phyloP scores from a whole-genome alignment of 2,329 filamentous ascomycete genomes.

The Paraconiothyrium brasiliense region DNA sequence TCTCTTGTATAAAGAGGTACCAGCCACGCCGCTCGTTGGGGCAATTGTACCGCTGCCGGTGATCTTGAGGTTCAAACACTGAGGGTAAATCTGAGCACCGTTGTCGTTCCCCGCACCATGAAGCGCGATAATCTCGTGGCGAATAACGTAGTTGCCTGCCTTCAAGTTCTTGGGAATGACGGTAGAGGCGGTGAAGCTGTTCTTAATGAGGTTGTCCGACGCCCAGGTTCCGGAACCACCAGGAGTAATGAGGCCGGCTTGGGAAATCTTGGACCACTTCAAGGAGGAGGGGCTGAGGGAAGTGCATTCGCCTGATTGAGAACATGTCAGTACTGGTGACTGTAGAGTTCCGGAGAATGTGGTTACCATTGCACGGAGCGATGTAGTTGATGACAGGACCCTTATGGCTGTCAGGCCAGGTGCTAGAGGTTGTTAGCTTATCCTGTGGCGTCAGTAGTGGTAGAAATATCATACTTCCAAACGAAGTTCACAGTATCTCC shows the following conservation, averaged over 20 bases:
- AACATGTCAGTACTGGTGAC: neutral
- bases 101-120: conserved; percentile 55
- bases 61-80: conserved; percentile 62
- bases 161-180: conserved; percentile 56
- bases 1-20: conserved; percentile 53
- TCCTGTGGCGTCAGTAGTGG: too few relatives aligned
- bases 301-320: conserved; percentile 40
- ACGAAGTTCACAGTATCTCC: conserved; percentile 45
- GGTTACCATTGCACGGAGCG: conserved; percentile 45
- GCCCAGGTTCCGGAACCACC: conserved; percentile 40
- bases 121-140: conserved; percentile 63
- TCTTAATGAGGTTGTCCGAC: conserved; percentile 47
- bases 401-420: conserved; percentile 48
- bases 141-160: conserved; percentile 63
- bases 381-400: conserved; percentile 53
- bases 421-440: conserved; percentile 18
- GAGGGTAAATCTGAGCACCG: conserved; percentile 62
- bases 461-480: conserved; percentile 36
- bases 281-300: conserved; percentile 34
- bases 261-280: conserved; percentile 48
- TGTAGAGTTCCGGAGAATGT: neutral
- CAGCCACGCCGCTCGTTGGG: conserved; percentile 49
- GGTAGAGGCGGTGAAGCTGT: conserved; percentile 59
- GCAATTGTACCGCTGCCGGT: conserved; percentile 54
- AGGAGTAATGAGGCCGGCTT: conserved; percentile 37